These are phyloP conservation scores for Zygoascus hellenicus DNA, from an alignment of 1,139 yeast species.

Conservation along the genomic window DNA sequence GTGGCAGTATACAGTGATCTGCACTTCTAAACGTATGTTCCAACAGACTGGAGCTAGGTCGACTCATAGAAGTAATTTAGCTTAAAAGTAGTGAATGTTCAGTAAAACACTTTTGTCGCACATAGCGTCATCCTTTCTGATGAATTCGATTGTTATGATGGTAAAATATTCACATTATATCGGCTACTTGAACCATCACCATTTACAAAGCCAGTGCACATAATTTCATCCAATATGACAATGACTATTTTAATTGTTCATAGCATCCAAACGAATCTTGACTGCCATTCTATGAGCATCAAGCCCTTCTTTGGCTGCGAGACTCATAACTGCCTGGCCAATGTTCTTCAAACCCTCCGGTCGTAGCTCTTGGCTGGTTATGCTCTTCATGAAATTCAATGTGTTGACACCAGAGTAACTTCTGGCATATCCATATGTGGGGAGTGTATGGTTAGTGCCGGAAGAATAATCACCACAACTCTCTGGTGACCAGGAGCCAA, in stretches of 20 bases:
- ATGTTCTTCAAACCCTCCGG: constrained; percentile 78
- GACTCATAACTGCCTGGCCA: constrained; percentile 92
- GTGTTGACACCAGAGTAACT: constrained; percentile 98
- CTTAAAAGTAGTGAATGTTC: too few relatives aligned
- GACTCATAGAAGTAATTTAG: too few relatives aligned
- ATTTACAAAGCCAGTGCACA: too few relatives aligned
- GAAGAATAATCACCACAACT: constrained; percentile 97
- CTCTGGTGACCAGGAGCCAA: constrained; percentile 94
- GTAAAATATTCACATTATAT: too few relatives aligned
- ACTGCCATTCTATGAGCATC: constrained; percentile 97
- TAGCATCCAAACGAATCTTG: constrained; percentile 71
- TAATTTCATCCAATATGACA: too few relatives aligned
- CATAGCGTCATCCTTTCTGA: too few relatives aligned
- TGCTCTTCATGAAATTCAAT: constrained; percentile 89
- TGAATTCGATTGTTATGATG: too few relatives aligned
- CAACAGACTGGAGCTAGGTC: too few relatives aligned
- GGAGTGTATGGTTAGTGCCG: constrained; percentile 96
- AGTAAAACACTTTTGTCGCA: too few relatives aligned
- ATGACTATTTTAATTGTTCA: neutral
- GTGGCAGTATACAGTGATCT: too few relatives aligned
- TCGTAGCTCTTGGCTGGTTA: constrained; percentile 86
- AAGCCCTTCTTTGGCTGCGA: constrained; percentile 95
- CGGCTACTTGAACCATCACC: too few relatives aligned
- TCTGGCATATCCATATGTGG: constrained; percentile 96
- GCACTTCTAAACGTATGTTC: too few relatives aligned